A percentile compares a stretch with the other conserved stretches of the same genome.
phyloP scores from a whole-genome alignment of 169 alveolate genomes.

The Plasmodium relictum region DNA sequence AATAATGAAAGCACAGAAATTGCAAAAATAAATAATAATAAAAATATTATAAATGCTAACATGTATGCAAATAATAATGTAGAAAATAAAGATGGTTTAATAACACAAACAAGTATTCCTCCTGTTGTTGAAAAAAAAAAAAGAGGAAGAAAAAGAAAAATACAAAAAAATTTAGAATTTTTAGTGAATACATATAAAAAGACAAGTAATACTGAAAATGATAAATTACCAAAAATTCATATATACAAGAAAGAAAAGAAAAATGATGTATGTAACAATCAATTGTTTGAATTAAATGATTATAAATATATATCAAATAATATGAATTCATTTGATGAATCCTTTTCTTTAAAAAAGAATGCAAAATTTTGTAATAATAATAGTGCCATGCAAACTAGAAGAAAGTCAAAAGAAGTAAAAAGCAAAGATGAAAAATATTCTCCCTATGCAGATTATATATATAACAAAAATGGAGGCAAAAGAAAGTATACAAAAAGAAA shows the following conservation, averaged over 20 bases:
- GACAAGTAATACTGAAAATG: background rate
- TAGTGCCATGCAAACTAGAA: no score
- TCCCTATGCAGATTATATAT: background rate
- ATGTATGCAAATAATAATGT: background rate
- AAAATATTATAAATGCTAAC: background rate
- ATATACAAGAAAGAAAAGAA: no score
- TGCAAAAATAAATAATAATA: background rate
- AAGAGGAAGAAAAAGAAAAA: conserved; percentile 3
- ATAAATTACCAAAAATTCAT: no score
- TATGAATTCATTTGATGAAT: no score
- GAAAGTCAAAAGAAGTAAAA: no score
- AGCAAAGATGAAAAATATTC: no score
- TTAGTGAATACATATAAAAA: background rate
- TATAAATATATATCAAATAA: no score
- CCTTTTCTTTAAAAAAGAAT: no score
- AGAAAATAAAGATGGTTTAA: background rate
- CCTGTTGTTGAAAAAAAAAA: background rate
- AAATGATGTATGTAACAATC: no score
- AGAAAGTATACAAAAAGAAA: background rate
- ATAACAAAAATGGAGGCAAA: background rate
- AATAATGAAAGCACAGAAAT: background rate
- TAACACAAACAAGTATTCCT: background rate
- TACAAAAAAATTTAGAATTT: background rate
- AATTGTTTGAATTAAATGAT: no score
- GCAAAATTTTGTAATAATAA: no score